A percentile compares a stretch with the other conserved stretches of the same genome.
phyloP scores from a whole-genome alignment of 768 basidiomycete species.

The Pisolithus microcarpus region DNA sequence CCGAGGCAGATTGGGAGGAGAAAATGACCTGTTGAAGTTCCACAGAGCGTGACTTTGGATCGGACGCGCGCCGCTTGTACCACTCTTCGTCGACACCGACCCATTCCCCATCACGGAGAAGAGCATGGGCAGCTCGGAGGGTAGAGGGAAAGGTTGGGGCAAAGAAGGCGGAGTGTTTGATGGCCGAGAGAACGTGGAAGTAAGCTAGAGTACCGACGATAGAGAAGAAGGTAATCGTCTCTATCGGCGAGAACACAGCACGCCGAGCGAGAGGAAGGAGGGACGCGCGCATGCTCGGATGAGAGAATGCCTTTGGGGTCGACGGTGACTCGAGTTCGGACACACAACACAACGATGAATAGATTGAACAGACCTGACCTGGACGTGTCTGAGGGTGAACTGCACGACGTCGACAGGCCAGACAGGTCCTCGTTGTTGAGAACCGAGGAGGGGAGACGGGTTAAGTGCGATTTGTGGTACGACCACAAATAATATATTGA shows the following conservation, averaged over 20 bases:
- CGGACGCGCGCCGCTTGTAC: conserved; percentile 28
- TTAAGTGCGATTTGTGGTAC: too few species aligned
- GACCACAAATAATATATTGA: too few species aligned
- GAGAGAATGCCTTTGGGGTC: too few species aligned
- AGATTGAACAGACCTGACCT: too few species aligned
- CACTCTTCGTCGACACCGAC: conserved; percentile 53
- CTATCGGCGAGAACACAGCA: conserved; percentile 73
- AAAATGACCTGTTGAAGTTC: conserved; percentile 75
- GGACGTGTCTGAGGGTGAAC: too few species aligned
- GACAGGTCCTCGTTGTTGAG: too few species aligned
- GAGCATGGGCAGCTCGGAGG: conserved; percentile 50
- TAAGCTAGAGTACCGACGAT: conserved; percentile 89
- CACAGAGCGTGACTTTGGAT: conserved; percentile 32
- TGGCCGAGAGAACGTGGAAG: conserved; percentile 85
- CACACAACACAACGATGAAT: too few species aligned
- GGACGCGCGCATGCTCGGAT: conserved; percentile 46
- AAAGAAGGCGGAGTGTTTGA: conserved; percentile 83
- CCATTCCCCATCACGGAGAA: conserved; percentile 55
- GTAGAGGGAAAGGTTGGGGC: conserved; percentile 43
- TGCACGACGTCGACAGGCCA: too few species aligned
- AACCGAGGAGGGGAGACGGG: too few species aligned
- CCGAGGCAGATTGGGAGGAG: conserved; percentile 34
- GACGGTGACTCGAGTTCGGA: too few species aligned
- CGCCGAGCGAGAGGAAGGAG: conserved; percentile 64
- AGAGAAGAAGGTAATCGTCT: conserved; percentile 86